A percentile compares a stretch with the other conserved stretches of the same genome.
Conservation (phyloP, 352 stramenopile species). For the Phytopythium mirpurense region DNA sequence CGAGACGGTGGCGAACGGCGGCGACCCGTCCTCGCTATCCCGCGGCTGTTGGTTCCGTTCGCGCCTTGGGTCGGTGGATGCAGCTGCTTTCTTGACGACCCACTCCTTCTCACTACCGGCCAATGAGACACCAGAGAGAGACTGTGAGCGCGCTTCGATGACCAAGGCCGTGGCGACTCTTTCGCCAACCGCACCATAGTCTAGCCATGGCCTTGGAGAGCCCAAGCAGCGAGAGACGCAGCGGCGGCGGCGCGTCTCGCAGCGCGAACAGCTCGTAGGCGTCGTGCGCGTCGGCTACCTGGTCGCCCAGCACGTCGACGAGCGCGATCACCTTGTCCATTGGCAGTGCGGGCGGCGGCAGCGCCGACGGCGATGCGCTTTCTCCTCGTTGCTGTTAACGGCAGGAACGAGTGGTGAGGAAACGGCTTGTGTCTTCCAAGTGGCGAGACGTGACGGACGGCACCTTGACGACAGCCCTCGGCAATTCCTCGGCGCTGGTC, state of each 20-base stretch:
- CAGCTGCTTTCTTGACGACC: conserved; percentile 6
- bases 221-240: conserved; percentile 41
- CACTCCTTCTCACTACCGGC: conserved; percentile 12
- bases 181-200: conserved; percentile 24
- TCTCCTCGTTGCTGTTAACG: not conserved
- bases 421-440: too few species aligned
- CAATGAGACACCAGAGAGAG: not conserved
- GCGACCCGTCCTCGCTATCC: not conserved
- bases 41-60: not conserved
- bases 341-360: conserved; percentile 11
- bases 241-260: conserved; percentile 7
- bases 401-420: too few species aligned
- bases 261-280: conserved; percentile 39
- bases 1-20: conserved; percentile 13
- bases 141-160: not conserved
- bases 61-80: not conserved
- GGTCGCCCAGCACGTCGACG: conserved; percentile 57
- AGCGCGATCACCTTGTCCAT: conserved; percentile 45
- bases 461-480: not conserved
- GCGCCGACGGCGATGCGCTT: not conserved
- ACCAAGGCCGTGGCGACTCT: too few species aligned
- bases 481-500: not conserved
- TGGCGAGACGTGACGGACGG: too few species aligned
- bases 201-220: conserved; percentile 34
- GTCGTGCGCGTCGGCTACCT: conserved; percentile 51